Percentiles rank a stretch among this genome's conserved stretches.
Conservation (phyloP, 179 eudicot genomes). For the Vitellaria paradoxa region DNA sequence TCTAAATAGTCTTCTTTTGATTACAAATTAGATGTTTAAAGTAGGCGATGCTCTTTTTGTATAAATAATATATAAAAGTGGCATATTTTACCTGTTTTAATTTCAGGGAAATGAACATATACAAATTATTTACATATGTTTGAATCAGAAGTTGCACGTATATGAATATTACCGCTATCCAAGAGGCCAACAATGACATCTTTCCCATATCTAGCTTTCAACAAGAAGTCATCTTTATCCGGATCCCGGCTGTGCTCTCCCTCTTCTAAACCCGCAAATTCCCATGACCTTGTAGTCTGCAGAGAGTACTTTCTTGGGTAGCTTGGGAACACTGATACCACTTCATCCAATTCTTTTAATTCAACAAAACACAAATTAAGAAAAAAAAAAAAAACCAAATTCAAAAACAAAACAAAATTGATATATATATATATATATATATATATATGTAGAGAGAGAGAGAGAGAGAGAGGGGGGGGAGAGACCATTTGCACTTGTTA, state of each 20-base stretch:
- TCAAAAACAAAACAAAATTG: neutral
- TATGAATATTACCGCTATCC: slow-evolving; percentile 68
- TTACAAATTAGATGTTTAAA: too few species aligned
- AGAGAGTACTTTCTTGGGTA: slow-evolving; percentile 50
- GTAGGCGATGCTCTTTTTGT: too few species aligned
- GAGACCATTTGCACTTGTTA: neutral
- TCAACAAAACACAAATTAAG: too few species aligned
- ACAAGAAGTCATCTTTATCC: slow-evolving; percentile 34
- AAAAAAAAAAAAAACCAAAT: neutral
- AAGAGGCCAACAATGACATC: slow-evolving; percentile 61
- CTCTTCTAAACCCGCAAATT: slow-evolving; percentile 62
- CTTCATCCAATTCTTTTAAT: slow-evolving; percentile 60
- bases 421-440: too few species aligned
- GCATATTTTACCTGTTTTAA: too few species aligned
- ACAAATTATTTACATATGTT: too few species aligned
- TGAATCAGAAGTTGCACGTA: slow-evolving; percentile 22
- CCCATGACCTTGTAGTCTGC: slow-evolving; percentile 95
- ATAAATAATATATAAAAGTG: slow-evolving; percentile 19
- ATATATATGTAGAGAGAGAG: slow-evolving; percentile 65
- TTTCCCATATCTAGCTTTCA: slow-evolving; percentile 58
- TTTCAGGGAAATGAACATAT: too few species aligned
- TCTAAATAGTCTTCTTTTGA: too few species aligned
- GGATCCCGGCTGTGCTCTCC: slow-evolving; percentile 9
- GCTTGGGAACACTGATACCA: slow-evolving; percentile 54
- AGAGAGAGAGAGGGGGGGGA: slow-evolving; percentile 45